phyloP scores from a whole-genome alignment of 306 rosid genomes.

The Geum urbanum region DNA sequence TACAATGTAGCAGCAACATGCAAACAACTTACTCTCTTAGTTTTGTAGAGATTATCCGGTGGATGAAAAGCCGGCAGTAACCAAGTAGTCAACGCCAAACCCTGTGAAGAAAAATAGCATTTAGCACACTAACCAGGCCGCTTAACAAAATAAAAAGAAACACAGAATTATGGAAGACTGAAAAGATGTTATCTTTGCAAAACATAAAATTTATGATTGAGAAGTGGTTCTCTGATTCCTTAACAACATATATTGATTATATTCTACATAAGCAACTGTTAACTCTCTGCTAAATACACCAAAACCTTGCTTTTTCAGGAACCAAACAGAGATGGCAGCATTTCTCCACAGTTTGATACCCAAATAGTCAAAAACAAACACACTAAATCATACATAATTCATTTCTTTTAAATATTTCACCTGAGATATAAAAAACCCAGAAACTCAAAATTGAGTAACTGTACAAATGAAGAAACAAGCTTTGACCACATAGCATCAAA shows the following conservation, averaged over 20 bases:
- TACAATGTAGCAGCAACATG: conserved; percentile 8
- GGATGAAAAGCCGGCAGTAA: neutral
- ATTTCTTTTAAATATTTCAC: too few relatives aligned
- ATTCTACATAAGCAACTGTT: too few relatives aligned
- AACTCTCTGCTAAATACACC: too few relatives aligned
- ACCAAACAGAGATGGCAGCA: neutral
- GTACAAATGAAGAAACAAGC: too few relatives aligned
- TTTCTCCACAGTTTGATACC: neutral
- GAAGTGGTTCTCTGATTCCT: neutral
- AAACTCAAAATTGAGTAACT: too few relatives aligned
- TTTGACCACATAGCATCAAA: neutral
- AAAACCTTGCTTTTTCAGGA: neutral
- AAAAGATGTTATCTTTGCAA: neutral
- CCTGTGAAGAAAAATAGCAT: neutral
- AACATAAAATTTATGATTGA: neutral
- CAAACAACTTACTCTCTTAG: conserved; percentile 12
- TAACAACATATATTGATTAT: too few relatives aligned
- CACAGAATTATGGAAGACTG: neutral
- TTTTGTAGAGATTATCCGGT: neutral
- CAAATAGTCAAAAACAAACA: neutral
- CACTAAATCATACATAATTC: neutral
- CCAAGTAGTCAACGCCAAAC: neutral
- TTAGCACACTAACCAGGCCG: neutral
- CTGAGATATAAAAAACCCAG: too few relatives aligned
- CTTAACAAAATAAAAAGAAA: neutral